Evolutionary conservation across 805 yeast species (phyloP), one percentile per base, ranked within the genome.

Genomic region (Clavispora fructus): DNA sequence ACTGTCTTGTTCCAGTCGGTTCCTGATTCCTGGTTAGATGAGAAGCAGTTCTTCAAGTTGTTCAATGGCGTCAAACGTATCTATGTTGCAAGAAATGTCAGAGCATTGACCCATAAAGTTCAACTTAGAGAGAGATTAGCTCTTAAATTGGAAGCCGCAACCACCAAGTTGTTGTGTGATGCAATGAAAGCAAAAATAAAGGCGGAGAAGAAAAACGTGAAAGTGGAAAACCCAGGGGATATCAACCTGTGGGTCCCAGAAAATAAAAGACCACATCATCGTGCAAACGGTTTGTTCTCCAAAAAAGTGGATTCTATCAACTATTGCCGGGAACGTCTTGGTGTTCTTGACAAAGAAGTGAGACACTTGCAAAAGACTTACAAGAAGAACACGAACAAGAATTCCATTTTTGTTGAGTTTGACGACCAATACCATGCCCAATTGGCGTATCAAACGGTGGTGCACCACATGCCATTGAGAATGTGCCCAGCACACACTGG

Each of bases 1-100:
- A 85, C 92, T 1, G 88, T 92, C 1, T 72, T 92, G 42, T 82
- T 91, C 64, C 95, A 87, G 66, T 79, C 87, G 8, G 92, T 90
- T 6, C 94, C 97, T 10, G 79, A 83, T 47, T 78, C 82, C 47
- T 79, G 80, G 57, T 69, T 88, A 47, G 82, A 81, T 60, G 95
- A 85, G 60, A 72, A 75, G 46, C 89, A 87, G 56, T 79, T 92
- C 49, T 72, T 78, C 56, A 83, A 83, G 60, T 62, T 91, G 47
- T 91, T 89, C 59, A 83, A 80, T 39, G 96, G 96, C 52, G 96
- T 89, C 35, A 85, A 80, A 58, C 73, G 80, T 50, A 85, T 92
- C 41, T 87, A 90, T 82, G 82, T 90, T 39, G 82, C 91, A 27
- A 78, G 96, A 61, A 82, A 80, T 63, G 71, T 50, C 64, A 75